These are phyloP conservation scores for Tylopilus sp. DNA, from an alignment of 768 basidiomycete species.

Conservation along the genomic window DNA sequence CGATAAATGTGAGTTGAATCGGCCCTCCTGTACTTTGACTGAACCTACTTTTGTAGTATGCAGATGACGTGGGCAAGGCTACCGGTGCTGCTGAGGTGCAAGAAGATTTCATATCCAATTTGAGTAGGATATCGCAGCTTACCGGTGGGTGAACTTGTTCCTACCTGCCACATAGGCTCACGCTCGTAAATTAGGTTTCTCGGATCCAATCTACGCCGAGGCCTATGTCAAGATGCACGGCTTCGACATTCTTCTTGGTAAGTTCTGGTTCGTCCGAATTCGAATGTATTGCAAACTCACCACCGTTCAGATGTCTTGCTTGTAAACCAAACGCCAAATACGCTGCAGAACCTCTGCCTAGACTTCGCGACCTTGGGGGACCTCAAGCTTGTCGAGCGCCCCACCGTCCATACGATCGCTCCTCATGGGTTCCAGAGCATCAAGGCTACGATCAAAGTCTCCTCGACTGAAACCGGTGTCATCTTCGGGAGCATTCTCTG, in stretches of 20 bases:
- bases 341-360: slow-evolving; percentile 92
- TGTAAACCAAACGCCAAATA: slow-evolving; percentile 93
- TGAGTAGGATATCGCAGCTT: slow-evolving; percentile 89
- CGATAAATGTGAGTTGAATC: slow-evolving; percentile 54
- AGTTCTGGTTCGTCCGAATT: slow-evolving; percentile 10
- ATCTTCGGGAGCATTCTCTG: slow-evolving; percentile 98
- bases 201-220: slow-evolving; percentile 97
- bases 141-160: slow-evolving; percentile 55
- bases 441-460: slow-evolving; percentile 97
- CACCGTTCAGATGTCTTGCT: slow-evolving; percentile 74
- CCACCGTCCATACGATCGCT: slow-evolving; percentile 86
- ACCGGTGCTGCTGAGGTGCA: slow-evolving; percentile 80
- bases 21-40: neutral
- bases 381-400: slow-evolving; percentile 95
- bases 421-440: slow-evolving; percentile 98
- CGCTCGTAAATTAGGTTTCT: slow-evolving; percentile 63
- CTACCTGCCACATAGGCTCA: neutral
- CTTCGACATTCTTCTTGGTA: slow-evolving; percentile 92
- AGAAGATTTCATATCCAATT: slow-evolving; percentile 93
- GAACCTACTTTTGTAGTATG: slow-evolving; percentile 58
- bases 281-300: neutral
- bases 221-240: slow-evolving; percentile 97
- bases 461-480: slow-evolving; percentile 97
- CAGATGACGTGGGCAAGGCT: slow-evolving; percentile 83
- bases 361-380: slow-evolving; percentile 98